These are phyloP conservation scores for Jaapia argillacea DNA, from an alignment of 768 basidiomycete species.

Conservation along the genomic window DNA sequence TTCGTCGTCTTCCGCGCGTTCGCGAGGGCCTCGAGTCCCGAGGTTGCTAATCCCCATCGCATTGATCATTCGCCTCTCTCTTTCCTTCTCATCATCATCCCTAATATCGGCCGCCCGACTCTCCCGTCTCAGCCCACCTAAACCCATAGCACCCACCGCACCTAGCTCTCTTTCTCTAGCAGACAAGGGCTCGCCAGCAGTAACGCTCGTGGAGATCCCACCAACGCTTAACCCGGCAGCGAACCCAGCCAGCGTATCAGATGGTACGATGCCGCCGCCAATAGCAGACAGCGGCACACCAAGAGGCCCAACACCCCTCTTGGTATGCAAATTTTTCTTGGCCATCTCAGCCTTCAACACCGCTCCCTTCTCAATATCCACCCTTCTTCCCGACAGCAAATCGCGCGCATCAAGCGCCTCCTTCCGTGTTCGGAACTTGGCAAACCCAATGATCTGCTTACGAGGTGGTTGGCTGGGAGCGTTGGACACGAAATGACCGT, in stretches of 20 bases:
- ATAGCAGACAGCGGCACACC: constrained; percentile 10
- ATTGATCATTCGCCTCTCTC: constrained; percentile 26
- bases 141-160: constrained; percentile 12
- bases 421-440: constrained; percentile 82
- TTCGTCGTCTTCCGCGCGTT: constrained; percentile 51
- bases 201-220: constrained; percentile 6
- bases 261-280: constrained; percentile 7
- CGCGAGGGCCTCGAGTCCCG: constrained; percentile 43
- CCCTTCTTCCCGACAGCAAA: constrained; percentile 76
- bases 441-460: constrained; percentile 98
- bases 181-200: constrained; percentile 9
- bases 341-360: constrained; percentile 99
- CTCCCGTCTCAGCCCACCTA: too few species aligned
- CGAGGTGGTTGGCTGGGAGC: constrained; percentile 42
- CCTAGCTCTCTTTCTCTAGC: constrained; percentile 12
- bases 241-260: constrained; percentile 8
- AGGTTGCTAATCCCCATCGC: constrained; percentile 28
- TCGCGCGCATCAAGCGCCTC: constrained; percentile 87
- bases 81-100: constrained; percentile 39
- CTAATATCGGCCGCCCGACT: too few species aligned
- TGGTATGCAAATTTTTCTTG: constrained; percentile 98
- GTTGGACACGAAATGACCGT: constrained; percentile 22
- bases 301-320: constrained; percentile 64
- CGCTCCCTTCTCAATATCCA: constrained; percentile 89
- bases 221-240: constrained; percentile 8